These are phyloP conservation scores for Erysiphe pulchra DNA, from an alignment of 2,329 filamentous ascomycete genomes.

Conservation along the genomic window DNA sequence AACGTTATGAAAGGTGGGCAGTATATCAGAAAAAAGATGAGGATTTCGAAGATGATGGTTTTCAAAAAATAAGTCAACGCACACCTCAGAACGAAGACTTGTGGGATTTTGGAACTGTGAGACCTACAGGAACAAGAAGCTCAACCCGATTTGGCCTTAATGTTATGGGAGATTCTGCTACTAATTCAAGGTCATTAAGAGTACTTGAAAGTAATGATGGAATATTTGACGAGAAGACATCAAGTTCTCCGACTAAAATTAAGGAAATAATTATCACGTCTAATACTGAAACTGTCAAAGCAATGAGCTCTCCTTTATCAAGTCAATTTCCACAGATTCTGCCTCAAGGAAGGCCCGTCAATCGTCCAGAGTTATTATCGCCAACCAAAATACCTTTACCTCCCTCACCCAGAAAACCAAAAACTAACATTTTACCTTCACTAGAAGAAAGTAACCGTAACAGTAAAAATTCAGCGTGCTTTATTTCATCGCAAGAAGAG, in stretches of 20 bases:
- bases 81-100: slow-evolving; percentile 49
- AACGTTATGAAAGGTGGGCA: slow-evolving; percentile 69
- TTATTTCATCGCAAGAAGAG: slow-evolving; percentile 32
- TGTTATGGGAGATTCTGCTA: slow-evolving; percentile 55
- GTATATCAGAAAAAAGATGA: slow-evolving; percentile 55
- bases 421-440: slow-evolving; percentile 12
- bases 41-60: slow-evolving; percentile 29
- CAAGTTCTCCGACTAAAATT: slow-evolving; percentile 26
- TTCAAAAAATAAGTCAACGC: slow-evolving; percentile 18
- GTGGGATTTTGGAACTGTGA: slow-evolving; percentile 95
- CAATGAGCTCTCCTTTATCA: slow-evolving; percentile 16
- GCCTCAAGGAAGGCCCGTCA: slow-evolving; percentile 31
- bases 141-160: slow-evolving; percentile 34
- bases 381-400: slow-evolving; percentile 36
- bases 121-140: slow-evolving; percentile 45
- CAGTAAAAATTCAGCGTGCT: slow-evolving; percentile 30
- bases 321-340: slow-evolving; percentile 29
- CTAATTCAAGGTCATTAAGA: slow-evolving; percentile 43
- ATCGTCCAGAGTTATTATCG: slow-evolving; percentile 16
- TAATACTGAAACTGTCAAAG: slow-evolving; percentile 27
- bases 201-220: slow-evolving; percentile 23
- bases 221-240: slow-evolving; percentile 23
- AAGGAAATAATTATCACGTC: slow-evolving; percentile 15
- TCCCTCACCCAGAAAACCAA: slow-evolving; percentile 29
- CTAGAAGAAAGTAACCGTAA: slow-evolving; percentile 19